Evolutionary conservation across 2,329 filamentous ascomycete species (phyloP).

Genomic region (Chaetomium strumarium): DNA sequence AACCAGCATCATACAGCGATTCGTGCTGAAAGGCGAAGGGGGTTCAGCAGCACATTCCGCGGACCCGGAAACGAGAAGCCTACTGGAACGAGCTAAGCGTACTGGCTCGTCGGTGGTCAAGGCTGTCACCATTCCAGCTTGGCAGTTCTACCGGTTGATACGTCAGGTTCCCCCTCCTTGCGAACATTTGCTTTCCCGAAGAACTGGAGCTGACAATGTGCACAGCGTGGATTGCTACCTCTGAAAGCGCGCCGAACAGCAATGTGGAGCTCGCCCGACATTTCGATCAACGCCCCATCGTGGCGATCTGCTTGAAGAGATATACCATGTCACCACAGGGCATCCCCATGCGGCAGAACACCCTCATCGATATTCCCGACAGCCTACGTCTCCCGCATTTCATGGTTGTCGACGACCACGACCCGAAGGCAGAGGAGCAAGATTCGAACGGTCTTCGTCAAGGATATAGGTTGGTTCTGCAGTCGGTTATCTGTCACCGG

Average conservation of each 20-base stretch:
- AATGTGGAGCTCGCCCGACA: slow-evolving; percentile 84
- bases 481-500: slow-evolving; percentile 88
- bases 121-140: slow-evolving; percentile 90
- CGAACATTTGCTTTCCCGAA: not conserved
- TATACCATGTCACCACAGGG: slow-evolving; percentile 72
- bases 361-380: slow-evolving; percentile 83
- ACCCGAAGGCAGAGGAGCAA: slow-evolving; percentile 51
- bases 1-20: slow-evolving; percentile 57
- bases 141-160: slow-evolving; percentile 94
- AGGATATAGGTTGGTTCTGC: slow-evolving; percentile 90
- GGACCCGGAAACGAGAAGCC: slow-evolving; percentile 36
- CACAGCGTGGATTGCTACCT: slow-evolving; percentile 74
- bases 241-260: slow-evolving; percentile 46
- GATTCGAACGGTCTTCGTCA: slow-evolving; percentile 60
- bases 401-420: slow-evolving; percentile 70
- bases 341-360: slow-evolving; percentile 65
- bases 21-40: slow-evolving; percentile 46
- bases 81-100: slow-evolving; percentile 40
- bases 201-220: slow-evolving; percentile 30
- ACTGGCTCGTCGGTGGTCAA: slow-evolving; percentile 54
- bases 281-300: slow-evolving; percentile 76
- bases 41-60: slow-evolving; percentile 29
- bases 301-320: slow-evolving; percentile 89
- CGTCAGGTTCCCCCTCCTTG: slow-evolving; percentile 49
- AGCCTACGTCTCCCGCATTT: slow-evolving; percentile 81